A percentile compares a stretch with the other conserved stretches of the same genome.
Conservation (phyloP, 148 eudicot species). For the Diospyros lotus region DNA sequence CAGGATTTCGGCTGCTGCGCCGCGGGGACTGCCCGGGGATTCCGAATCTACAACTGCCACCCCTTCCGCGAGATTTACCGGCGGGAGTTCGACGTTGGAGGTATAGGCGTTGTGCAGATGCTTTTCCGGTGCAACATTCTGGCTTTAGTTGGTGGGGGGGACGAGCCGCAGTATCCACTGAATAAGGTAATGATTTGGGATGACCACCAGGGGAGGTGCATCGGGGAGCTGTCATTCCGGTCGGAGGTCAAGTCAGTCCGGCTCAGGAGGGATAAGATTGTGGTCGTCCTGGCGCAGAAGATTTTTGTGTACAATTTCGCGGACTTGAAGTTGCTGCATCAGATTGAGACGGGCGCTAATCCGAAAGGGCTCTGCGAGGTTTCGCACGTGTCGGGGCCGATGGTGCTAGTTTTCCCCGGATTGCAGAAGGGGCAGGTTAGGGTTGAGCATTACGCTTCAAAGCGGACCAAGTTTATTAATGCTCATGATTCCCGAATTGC, state of each 20-base stretch:
- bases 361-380: slow-evolving; percentile 79
- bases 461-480: slow-evolving; percentile 52
- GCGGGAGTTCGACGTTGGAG: slow-evolving; percentile 23
- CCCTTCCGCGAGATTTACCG: slow-evolving; percentile 44
- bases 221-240: slow-evolving; percentile 55
- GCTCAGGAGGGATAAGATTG: slow-evolving; percentile 54
- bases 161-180: slow-evolving; percentile 35
- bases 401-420: slow-evolving; percentile 63
- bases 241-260: slow-evolving; percentile 52
- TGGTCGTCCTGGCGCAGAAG: slow-evolving; percentile 43
- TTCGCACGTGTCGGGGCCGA: slow-evolving; percentile 37
- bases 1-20: slow-evolving; percentile 57
- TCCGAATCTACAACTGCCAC: slow-evolving; percentile 44
- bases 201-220: slow-evolving; percentile 48
- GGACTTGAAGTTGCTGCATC: slow-evolving; percentile 56
- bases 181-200: slow-evolving; percentile 68
- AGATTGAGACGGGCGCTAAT: slow-evolving; percentile 57
- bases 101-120: slow-evolving; percentile 47
- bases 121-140: slow-evolving; percentile 54
- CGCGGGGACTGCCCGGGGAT: slow-evolving; percentile 47
- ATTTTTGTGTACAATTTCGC: slow-evolving; percentile 53
- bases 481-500: slow-evolving; percentile 68
- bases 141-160: slow-evolving; percentile 45
- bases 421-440: slow-evolving; percentile 72
- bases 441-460: slow-evolving; percentile 57